Evolutionary conservation across 768 basidiomycete species (phyloP), one percentile per base, ranked within the genome.

Genomic region (Mycena alexandri): DNA sequence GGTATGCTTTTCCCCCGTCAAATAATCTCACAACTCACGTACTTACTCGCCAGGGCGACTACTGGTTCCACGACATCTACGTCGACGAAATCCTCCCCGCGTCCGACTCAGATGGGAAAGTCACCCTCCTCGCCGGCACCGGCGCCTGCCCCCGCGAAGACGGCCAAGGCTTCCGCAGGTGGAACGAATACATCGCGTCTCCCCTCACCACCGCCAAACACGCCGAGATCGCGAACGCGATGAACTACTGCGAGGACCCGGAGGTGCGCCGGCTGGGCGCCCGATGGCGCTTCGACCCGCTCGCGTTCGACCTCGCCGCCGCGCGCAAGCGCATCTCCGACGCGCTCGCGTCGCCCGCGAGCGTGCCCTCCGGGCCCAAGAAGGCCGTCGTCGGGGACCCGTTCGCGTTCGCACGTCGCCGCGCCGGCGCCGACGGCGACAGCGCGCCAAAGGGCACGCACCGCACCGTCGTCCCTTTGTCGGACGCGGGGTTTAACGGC

Each of bases 121-220:
- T 67, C 25, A 25, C 38, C 13, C 47, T 67, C 9, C 66, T 67
- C 29, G 59, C 60, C 4, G 66, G 66, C 54, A n/a, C 46, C 60
- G 66, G 66, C 41, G 60, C 60, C n/a, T 62, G 66, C 48, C 66
- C 66, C n/a, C 59, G 59, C 46, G 66, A 67, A 34, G 60, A 67
- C 22, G 66, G 66, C 53, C 38, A 61, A 22, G 66, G 66, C 54
- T 24, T 1, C 60, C 42, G n/a, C 54, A 67, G 50, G 21, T 67
- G 66, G 66, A 25, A 11, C 11, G 29, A 67, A 33, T 62, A 50
- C 48, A 61, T 67, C 53, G 17, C 38, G 16, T 33, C 54, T 12
- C 34, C 34, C 21, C 48, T 67, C 10, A 44, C 48, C 17, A 13
- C 11, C 17, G 25, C 9, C 16, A 61, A 55, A 33, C 66, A 67